These are phyloP conservation scores for Hordeum pubiflorum DNA, from an alignment of 202 grass and related monocot genomes.

Conservation along the genomic window DNA sequence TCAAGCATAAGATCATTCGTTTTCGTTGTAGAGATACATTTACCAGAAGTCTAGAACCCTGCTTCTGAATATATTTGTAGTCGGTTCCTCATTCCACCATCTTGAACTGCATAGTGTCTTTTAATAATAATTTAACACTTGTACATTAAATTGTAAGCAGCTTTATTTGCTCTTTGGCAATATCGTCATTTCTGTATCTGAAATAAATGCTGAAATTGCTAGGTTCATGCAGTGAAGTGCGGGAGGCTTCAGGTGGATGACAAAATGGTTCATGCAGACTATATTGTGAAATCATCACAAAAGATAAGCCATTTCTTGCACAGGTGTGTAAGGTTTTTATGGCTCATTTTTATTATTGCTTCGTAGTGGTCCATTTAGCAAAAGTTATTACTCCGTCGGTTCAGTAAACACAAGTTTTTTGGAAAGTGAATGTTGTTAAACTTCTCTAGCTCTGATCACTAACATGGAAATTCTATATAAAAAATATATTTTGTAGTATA, in stretches of 20 bases:
- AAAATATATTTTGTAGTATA: background rate
- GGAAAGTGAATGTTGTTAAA: background rate
- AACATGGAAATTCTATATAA: background rate
- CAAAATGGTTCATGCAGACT: conserved; percentile 49
- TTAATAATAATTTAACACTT: background rate
- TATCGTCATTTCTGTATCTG: conserved; percentile 8
- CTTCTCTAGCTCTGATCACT: background rate
- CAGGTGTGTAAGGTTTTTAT: conserved; percentile 40
- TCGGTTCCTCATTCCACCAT: background rate
- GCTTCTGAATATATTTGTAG: background rate
- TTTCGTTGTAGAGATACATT: background rate
- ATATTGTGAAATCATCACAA: conserved; percentile 74
- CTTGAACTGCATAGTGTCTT: background rate
- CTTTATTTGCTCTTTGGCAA: background rate
- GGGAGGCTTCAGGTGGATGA: conserved; percentile 89
- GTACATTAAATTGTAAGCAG: background rate
- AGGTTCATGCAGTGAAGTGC: conserved; percentile 65
- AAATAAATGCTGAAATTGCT: conserved; percentile 29
- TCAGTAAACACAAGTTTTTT: background rate
- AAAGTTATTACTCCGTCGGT: background rate
- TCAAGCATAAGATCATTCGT: background rate
- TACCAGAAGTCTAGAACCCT: background rate
- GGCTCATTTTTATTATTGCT: background rate
- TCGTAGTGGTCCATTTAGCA: background rate
- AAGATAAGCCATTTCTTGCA: conserved; percentile 96